These are phyloP conservation scores for Byssochlamys sp. DNA, from an alignment of 2,329 filamentous ascomycete genomes.

Conservation along the genomic window DNA sequence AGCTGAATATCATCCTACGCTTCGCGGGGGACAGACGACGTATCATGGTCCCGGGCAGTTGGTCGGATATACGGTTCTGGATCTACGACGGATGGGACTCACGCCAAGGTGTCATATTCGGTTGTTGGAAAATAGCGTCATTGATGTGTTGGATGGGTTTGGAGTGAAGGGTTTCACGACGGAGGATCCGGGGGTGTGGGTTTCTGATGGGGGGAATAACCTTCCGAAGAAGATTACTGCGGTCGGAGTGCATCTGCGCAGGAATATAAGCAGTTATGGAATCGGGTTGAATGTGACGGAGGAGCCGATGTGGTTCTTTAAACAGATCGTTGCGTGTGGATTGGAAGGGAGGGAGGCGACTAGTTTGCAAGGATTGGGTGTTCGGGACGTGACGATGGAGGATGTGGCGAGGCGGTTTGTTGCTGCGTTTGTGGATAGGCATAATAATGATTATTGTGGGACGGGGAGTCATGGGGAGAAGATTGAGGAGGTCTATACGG, in stretches of 20 bases:
- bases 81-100: conserved; percentile 59
- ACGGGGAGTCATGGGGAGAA: conserved; percentile 19
- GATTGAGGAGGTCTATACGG: conserved; percentile 11
- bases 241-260: conserved; percentile 78
- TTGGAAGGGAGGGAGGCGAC: conserved; percentile 69
- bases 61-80: conserved; percentile 85
- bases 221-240: conserved; percentile 65
- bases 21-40: conserved; percentile 82
- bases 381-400: conserved; percentile 24
- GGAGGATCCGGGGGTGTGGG: conserved; percentile 79
- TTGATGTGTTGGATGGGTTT: conserved; percentile 53
- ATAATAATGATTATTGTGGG: conserved; percentile 28
- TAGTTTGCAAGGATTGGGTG: conserved; percentile 53
- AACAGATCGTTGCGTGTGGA: conserved; percentile 81
- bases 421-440: conserved; percentile 26
- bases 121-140: conserved; percentile 66
- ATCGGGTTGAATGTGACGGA: conserved; percentile 54
- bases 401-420: conserved; percentile 30
- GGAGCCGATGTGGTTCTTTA: conserved; percentile 55
- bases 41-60: conserved; percentile 92
- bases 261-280: conserved; percentile 76
- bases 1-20: conserved; percentile 59
- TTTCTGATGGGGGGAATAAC: conserved; percentile 20
- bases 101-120: conserved; percentile 68
- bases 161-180: conserved; percentile 55